Conservation (phyloP, 495 filamentous ascomycete species). For the Annulohypoxylon moriforme region DNA sequence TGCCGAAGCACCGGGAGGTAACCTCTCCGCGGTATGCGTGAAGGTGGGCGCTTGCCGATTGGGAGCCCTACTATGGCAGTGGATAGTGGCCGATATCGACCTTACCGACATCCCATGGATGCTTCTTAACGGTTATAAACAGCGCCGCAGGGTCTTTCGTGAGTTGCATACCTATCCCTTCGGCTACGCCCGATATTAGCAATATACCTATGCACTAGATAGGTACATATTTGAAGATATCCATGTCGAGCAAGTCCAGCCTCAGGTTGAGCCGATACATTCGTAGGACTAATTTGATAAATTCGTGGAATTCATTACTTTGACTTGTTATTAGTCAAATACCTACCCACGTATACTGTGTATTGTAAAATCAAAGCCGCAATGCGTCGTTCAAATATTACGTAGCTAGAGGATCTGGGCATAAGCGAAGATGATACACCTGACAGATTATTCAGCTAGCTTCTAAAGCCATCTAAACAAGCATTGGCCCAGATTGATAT, state of each 20-base stretch:
- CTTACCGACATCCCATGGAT: constrained; percentile 12
- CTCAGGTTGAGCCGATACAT: constrained; percentile 4
- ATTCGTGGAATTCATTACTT: background rate
- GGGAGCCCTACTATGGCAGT: constrained; percentile 27
- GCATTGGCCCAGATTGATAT: constrained; percentile 4
- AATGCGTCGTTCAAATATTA: background rate
- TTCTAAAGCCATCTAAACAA: background rate
- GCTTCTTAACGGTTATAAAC: constrained; percentile 21
- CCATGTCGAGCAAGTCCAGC: background rate
- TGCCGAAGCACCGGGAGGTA: constrained; percentile 44
- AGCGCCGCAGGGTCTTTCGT: constrained; percentile 8
- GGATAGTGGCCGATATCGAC: constrained; percentile 28
- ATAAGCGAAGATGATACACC: constrained; percentile 3
- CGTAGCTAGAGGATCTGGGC: background rate
- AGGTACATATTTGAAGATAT: constrained; percentile 8
- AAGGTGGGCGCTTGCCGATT: constrained; percentile 40
- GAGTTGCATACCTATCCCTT: constrained; percentile 9
- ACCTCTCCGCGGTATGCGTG: constrained; percentile 39
- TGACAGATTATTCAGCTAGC: background rate
- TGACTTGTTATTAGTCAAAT: background rate
- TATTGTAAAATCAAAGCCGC: background rate
- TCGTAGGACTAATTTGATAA: background rate
- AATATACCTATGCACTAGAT: constrained; percentile 3
- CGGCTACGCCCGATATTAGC: constrained; percentile 24
- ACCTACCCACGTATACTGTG: background rate